Percentiles rank a stretch among this genome's conserved stretches.
Evolutionary conservation across 2,329 filamentous ascomycete species (phyloP).

Genomic region (Aspergillus sojae): DNA sequence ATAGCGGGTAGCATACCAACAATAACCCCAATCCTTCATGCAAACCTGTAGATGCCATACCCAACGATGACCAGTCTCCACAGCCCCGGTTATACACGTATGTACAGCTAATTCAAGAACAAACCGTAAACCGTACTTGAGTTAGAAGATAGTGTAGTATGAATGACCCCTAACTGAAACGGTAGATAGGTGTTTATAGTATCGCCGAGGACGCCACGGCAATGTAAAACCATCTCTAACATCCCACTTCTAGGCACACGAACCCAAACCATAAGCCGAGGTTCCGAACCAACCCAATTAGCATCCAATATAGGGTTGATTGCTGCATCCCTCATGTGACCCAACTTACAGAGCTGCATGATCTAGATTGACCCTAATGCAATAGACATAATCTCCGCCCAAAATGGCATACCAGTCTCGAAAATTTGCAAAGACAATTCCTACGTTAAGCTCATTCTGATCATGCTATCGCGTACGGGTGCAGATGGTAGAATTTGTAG

Average conservation of each 20-base stretch:
- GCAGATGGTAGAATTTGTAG: background rate
- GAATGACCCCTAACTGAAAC: background rate
- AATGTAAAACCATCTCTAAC: background rate
- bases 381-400: constrained; percentile 1
- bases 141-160: background rate
- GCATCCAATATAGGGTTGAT: background rate
- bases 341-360: background rate
- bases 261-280: background rate
- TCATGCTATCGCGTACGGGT: background rate
- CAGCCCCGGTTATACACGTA: background rate
- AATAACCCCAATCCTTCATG: background rate
- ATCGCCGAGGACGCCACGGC: background rate
- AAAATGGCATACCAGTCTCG: background rate
- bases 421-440: background rate
- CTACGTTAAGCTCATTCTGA: background rate
- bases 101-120: background rate
- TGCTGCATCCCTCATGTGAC: background rate
- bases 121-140: no score
- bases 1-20: background rate
- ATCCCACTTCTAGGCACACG: background rate
- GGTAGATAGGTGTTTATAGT: background rate
- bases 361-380: constrained; percentile 6
- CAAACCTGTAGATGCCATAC: background rate
- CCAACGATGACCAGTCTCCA: background rate
- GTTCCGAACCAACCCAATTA: background rate